These are phyloP conservation scores for Tetradesmus obliquus DNA, from an alignment of 139 green algal genomes.

Conservation along the genomic window DNA sequence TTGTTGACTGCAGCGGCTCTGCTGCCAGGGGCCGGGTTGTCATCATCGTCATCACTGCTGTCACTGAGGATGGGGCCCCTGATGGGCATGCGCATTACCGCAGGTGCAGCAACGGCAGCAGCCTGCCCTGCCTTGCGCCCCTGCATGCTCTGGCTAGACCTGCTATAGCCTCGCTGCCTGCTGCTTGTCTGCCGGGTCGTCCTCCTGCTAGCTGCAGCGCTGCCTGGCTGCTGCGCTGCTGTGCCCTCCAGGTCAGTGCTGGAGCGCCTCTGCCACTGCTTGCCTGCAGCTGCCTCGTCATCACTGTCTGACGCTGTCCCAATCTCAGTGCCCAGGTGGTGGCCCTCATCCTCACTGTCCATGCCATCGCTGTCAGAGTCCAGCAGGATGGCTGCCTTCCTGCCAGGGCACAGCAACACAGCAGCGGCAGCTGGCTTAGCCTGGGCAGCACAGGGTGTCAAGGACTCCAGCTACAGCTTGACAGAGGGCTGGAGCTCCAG, in stretches of 20 bases:
- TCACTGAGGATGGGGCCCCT: slow-evolving; percentile 12
- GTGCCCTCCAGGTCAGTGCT: neutral
- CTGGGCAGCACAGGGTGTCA: neutral
- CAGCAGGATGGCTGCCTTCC: slow-evolving; percentile 43
- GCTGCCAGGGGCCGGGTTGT: neutral
- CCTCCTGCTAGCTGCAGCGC: neutral
- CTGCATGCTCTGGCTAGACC: neutral
- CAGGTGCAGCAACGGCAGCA: neutral
- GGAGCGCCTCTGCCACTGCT: neutral
- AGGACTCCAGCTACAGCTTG: neutral
- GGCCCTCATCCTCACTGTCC: slow-evolving; percentile 39
- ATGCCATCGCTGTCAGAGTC: slow-evolving; percentile 51
- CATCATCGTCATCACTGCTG: neutral
- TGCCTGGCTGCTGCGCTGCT: neutral
- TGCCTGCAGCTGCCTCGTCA: neutral
- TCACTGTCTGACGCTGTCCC: slow-evolving; percentile 27
- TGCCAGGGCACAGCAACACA: neutral
- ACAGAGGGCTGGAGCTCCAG: too few species aligned
- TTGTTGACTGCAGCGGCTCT: neutral
- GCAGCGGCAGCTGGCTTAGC: neutral
- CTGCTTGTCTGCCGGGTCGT: neutral
- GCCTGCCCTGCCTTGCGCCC: neutral
- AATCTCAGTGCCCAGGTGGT: slow-evolving; percentile 21
- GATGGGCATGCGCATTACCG: neutral
- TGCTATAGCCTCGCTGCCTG: slow-evolving; percentile 14